Percentiles rank a stretch among this genome's conserved stretches.
phyloP scores from a whole-genome alignment of 768 basidiomycete genomes.

The Suillus decipiens region DNA sequence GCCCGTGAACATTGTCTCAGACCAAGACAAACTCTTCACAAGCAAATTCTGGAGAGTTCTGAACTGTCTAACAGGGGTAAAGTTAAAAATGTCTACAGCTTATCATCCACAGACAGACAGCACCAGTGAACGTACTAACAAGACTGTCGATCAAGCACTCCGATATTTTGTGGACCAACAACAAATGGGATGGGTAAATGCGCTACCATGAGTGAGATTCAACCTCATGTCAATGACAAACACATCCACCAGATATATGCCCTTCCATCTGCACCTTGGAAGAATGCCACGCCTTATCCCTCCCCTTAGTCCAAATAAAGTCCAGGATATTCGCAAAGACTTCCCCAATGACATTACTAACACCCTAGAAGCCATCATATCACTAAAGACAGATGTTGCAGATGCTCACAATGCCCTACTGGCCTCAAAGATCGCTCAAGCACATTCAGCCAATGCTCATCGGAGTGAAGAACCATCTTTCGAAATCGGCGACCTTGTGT shows the following conservation, averaged over 20 bases:
- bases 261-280: neutral
- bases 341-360: no score
- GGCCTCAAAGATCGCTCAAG: no score
- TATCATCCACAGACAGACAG: conserved; percentile 42
- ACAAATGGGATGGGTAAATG: conserved; percentile 32
- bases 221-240: conserved; percentile 36
- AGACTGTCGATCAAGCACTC: conserved; percentile 31
- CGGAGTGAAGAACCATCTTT: no score
- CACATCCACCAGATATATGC: conserved; percentile 28
- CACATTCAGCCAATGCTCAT: no score
- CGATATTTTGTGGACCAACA: conserved; percentile 24
- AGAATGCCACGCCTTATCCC: accelerated
- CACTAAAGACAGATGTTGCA: no score
- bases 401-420: no score
- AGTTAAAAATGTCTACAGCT: conserved; percentile 25
- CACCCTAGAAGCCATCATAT: no score
- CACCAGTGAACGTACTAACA: conserved; percentile 33
- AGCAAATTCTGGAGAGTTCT: conserved; percentile 27
- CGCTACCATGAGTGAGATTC: conserved; percentile 32
- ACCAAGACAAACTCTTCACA: conserved; percentile 29
- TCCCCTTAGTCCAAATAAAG: no score
- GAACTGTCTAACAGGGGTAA: conserved; percentile 13
- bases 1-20: conserved; percentile 27
- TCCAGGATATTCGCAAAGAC: no score
- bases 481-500: no score